A percentile compares a stretch with the other conserved stretches of the same genome.
These are phyloP conservation scores for Lachancea meyersii DNA, from an alignment of 805 yeast genomes.

Conservation along the genomic window DNA sequence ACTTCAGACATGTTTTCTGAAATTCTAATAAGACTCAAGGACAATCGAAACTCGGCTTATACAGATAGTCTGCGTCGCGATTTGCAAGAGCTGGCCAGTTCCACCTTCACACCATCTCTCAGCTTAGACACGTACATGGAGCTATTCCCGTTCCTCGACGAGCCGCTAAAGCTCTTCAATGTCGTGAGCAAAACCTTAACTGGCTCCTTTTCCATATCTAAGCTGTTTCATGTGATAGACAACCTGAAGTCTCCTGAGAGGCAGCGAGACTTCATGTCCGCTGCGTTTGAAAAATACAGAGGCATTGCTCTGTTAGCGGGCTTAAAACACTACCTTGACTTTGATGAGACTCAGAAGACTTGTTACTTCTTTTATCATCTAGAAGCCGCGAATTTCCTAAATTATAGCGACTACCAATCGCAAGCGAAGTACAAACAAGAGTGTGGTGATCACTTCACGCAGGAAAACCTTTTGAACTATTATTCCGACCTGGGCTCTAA, in stretches of 20 bases:
- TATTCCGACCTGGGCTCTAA: constrained; percentile 30
- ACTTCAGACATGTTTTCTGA: constrained; percentile 74
- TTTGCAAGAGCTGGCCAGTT: constrained; percentile 17
- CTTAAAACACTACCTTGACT: constrained; percentile 24
- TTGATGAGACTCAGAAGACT: constrained; percentile 13
- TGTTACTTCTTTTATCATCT: constrained; percentile 28
- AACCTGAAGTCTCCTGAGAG: constrained; percentile 10
- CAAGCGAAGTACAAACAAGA: constrained; percentile 21
- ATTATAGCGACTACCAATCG: constrained; percentile 23
- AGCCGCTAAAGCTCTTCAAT: constrained; percentile 14
- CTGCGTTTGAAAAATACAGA: constrained; percentile 24
- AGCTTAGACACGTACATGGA: constrained; percentile 26
- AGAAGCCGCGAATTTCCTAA: constrained; percentile 27
- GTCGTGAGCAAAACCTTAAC: constrained; percentile 21
- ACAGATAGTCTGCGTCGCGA: constrained; percentile 17
- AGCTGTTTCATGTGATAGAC: constrained; percentile 17
- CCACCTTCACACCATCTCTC: constrained; percentile 21
- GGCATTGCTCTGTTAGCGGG: constrained; percentile 30
- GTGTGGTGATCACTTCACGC: constrained; percentile 17
- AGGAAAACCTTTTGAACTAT: constrained; percentile 28
- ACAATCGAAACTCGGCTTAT: constrained; percentile 28
- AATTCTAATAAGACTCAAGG: constrained; percentile 40
- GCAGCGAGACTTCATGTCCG: constrained; percentile 19
- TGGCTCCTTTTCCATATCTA: constrained; percentile 18
- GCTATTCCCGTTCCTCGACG: constrained; percentile 17